Evolutionary conservation across 352 stramenopile species (phyloP).

Genomic region (Thalassiosira sp.): DNA sequence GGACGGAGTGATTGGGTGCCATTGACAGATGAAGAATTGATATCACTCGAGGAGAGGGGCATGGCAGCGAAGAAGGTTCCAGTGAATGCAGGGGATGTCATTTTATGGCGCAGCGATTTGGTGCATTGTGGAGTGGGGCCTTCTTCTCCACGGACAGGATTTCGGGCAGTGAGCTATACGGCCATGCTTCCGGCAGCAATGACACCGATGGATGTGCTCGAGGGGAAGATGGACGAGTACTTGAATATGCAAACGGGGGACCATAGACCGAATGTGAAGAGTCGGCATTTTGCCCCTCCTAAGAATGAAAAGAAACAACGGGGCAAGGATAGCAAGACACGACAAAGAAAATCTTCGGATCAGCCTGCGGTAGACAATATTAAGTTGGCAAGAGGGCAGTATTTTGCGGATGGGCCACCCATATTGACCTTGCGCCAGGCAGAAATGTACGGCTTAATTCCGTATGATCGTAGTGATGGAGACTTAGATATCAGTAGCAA

Average conservation of each 20-base stretch:
- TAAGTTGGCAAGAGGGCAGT: conserved; percentile 14
- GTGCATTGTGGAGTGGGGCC: conserved; percentile 35
- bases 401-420: conserved; percentile 54
- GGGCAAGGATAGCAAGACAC: background rate
- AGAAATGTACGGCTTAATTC: conserved; percentile 45
- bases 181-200: conserved; percentile 33
- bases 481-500: too few relatives aligned
- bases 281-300: conserved; percentile 13
- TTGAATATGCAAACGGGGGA: conserved; percentile 40
- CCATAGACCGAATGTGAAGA: conserved; percentile 36
- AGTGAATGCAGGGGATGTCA: conserved; percentile 44
- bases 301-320: conserved; percentile 17
- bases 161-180: conserved; percentile 24
- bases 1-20: conserved; percentile 38
- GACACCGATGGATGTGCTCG: conserved; percentile 12
- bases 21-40: conserved; percentile 37
- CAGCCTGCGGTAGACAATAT: background rate
- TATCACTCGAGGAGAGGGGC: conserved; percentile 4
- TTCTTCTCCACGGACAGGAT: conserved; percentile 2
- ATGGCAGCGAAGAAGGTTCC: conserved; percentile 16
- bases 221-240: conserved; percentile 48
- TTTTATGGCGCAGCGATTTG: conserved; percentile 56
- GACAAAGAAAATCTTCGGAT: background rate
- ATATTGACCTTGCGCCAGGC: conserved; percentile 45
- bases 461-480: background rate